Conservation (phyloP, 2,329 filamentous ascomycete genomes). For the Venturia nashicola region DNA sequence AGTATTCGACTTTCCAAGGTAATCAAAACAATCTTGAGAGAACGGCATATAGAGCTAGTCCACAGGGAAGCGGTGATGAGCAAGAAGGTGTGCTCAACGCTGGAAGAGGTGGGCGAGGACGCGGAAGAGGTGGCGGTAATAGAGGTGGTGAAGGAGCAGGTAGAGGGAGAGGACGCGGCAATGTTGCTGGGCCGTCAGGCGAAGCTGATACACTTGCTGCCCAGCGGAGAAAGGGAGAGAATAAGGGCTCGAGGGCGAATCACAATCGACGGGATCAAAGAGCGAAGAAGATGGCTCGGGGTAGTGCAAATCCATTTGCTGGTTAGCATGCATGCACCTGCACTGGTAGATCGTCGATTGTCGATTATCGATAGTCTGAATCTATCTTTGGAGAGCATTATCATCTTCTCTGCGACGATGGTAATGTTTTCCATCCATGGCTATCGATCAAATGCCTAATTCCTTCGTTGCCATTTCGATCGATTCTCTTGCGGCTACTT, state of each 20-base stretch:
- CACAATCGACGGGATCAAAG: conserved; percentile 69
- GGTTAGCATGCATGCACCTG: neutral
- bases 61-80: conserved; percentile 44
- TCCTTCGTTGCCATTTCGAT: too few species aligned
- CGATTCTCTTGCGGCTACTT: too few species aligned
- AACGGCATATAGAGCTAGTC: conserved; percentile 50
- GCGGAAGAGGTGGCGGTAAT: conserved; percentile 33
- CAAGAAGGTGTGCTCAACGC: conserved; percentile 30
- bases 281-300: conserved; percentile 49
- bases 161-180: conserved; percentile 28
- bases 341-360: neutral
- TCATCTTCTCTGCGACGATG: too few species aligned
- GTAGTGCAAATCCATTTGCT: conserved; percentile 13
- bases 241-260: conserved; percentile 71
- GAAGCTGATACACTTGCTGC: conserved; percentile 63
- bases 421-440: too few species aligned
- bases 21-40: conserved; percentile 51
- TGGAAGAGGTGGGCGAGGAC: conserved; percentile 34
- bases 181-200: conserved; percentile 50
- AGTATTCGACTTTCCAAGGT: conserved; percentile 53
- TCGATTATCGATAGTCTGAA: too few species aligned
- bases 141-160: conserved; percentile 23
- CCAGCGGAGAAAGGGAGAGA: conserved; percentile 66
- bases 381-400: too few species aligned
- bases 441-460: too few species aligned